Conservation (phyloP, 169 alveolate genomes). For the Cryptosporidium baileyi region DNA sequence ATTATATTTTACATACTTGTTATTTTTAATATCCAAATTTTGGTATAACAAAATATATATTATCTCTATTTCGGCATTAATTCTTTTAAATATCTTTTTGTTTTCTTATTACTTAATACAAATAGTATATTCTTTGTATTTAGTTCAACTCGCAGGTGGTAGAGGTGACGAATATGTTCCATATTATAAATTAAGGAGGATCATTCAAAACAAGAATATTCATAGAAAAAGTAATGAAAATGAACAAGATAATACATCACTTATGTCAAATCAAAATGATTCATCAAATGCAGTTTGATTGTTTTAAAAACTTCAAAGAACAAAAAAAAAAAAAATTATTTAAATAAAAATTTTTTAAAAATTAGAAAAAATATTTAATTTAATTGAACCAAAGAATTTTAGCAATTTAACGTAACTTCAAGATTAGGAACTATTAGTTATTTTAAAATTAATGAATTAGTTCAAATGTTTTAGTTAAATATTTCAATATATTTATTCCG, state of each 20-base stretch:
- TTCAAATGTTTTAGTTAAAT: too few relatives aligned
- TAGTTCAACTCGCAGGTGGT: constrained; percentile 70
- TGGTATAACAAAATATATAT: not conserved
- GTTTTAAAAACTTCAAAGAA: not conserved
- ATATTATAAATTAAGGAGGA: constrained; percentile 32
- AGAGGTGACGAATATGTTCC: constrained; percentile 62
- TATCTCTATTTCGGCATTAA: not conserved
- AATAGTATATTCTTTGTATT: constrained; percentile 43
- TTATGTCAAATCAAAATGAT: constrained; percentile 5
- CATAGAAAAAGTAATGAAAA: not conserved
- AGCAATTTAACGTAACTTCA: not conserved
- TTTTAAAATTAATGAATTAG: too few relatives aligned
- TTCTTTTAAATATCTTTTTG: not conserved
- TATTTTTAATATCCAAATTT: not conserved
- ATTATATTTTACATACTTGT: constrained; percentile 4
- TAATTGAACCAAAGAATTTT: not conserved
- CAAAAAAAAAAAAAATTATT: not conserved
- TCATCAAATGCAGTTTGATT: not conserved
- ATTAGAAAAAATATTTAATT: not conserved
- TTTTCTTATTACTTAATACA: constrained; percentile 40
- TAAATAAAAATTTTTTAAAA: not conserved
- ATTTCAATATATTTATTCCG: too few relatives aligned
- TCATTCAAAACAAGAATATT: not conserved
- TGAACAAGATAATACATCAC: not conserved
- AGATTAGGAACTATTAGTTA: not conserved